Base-by-base conservation (phyloP, 176 grass and related monocot species). In the Miscanthus lutarioriparius region DNA sequence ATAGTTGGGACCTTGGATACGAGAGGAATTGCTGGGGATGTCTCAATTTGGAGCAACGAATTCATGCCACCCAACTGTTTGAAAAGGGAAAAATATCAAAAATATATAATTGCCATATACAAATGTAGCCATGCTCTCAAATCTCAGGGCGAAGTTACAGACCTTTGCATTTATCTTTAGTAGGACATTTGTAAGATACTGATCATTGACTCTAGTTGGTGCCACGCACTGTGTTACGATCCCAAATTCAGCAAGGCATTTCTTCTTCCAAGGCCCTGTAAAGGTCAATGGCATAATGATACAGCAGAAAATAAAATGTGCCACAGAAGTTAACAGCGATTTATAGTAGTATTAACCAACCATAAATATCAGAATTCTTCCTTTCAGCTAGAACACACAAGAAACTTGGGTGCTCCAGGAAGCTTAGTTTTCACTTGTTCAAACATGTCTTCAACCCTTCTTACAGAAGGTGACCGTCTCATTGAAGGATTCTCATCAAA, bases 101-200 rank as follows among this genome's bases (percentile, higher is more conserved):
- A 37, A 25, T 1, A 70, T 15, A 65, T 26, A 27, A 15, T 51
- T 36, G 61, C 5, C n/a, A 61, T 75, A 38, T 28, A 16, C 8
- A 53, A 44, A 15, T 71, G 37, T 22, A 28, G 8, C n/a, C 27
- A 51, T 48, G 28, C 16, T 19, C 56, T 63, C 7, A 48, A 82
- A 35, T 47, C 12, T n/a, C 75, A 61, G 15, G 27, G 10, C 1
- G 26, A 36, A 70, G 41, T n/a, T n/a, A 43, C 81, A 78, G 32
- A 99, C 96, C 88, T 99, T 99, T 1, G 91, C 96, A 70, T 99
- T 99, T 28, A 99, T 99, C 66, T 99, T 99, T 8, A 99, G 59
- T 1, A 99, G 61, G 7, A 99, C 82, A 72, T 99, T 99, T 2
- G 93, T 99, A 30, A 98, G 59, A 70, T 98, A 98, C 20, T 98